Evolutionary conservation across 139 green algal genomes (phyloP).

Genomic region (Auxenochlorella protothecoides): DNA sequence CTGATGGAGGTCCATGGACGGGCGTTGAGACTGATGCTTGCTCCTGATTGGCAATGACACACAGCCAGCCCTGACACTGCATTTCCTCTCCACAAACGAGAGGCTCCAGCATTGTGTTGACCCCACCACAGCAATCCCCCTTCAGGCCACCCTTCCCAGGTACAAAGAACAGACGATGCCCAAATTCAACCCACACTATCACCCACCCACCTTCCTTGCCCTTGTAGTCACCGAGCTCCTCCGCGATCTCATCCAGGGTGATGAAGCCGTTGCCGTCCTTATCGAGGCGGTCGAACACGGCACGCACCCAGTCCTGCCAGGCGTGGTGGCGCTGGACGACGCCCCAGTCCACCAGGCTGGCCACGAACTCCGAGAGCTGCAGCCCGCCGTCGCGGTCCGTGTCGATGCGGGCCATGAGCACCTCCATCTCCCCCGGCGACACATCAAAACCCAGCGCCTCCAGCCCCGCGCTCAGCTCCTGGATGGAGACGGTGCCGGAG

Average conservation of each 20-base stretch:
- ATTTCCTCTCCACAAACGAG: too few species aligned
- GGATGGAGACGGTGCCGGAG: conserved; percentile 52
- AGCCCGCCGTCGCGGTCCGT: conserved; percentile 58
- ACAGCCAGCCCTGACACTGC: too few species aligned
- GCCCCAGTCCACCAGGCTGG: conserved; percentile 74
- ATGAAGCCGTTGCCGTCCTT: conserved; percentile 73
- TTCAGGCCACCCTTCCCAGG: too few species aligned
- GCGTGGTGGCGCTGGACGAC: conserved; percentile 32
- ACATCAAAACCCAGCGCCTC: conserved; percentile 50
- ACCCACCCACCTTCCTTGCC: not conserved
- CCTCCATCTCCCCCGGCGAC: conserved; percentile 44
- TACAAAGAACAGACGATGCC: too few species aligned
- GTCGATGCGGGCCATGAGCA: conserved; percentile 56
- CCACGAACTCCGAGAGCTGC: conserved; percentile 68
- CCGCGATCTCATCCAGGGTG: conserved; percentile 62
- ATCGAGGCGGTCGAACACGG: conserved; percentile 68
- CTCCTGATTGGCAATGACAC: too few species aligned
- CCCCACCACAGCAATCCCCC: too few species aligned
- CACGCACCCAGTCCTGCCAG: conserved; percentile 31
- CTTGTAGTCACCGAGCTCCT: conserved; percentile 35
- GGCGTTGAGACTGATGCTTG: too few species aligned
- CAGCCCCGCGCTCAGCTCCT: conserved; percentile 64
- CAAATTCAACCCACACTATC: too few species aligned
- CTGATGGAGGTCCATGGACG: not conserved
- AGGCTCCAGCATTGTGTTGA: too few species aligned